Base-by-base conservation (phyloP, 495 filamentous ascomycete genomes). In the Astrocystis sublimbata region DNA sequence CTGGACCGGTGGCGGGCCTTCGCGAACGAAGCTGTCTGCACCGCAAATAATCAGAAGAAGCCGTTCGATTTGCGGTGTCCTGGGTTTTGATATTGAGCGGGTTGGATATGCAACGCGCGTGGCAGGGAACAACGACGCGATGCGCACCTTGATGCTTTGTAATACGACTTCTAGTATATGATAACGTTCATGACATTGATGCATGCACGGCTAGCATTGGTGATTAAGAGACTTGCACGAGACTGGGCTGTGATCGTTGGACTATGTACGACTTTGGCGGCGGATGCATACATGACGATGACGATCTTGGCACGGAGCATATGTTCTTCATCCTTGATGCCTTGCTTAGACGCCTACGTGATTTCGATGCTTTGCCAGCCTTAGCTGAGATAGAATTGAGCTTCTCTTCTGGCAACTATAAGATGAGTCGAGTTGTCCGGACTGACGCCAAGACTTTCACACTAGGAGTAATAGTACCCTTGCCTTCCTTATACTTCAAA, bases 1-100 rank as follows among this genome's bases (percentile, higher is more conserved):
- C 63, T 85, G n/a, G 69, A 78, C 38, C 68, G 82, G 13, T 85
- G 85, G 65, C 73, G 75, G 30, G 75, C 76, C 6, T 85, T 79
- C 68, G 82, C 83, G 1, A 71, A 80, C 47, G 81, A 86, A 59
- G 80, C 68, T 63, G 41, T 72, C 1, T 72, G 69, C 42, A 17
- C 54, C 1, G 43, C 63, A 12, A n/a, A 47, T 1, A 68, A 72
- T 15, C 69, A 64, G 56, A 72, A 70, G 61, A 63, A 3, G 6
- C 69, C 69, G 45, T 72, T 72, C 26, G 69, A 72, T 40, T 0
- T 17, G 19, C 58, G 65, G 46, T 72, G 69, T 58, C 69, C 69
- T 1, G 69, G 69, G n/a, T 72, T 65, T n/a, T 67, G 52, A 60
- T n/a, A 38, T 23, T 3, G 6, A 15, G 12, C 8, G 28, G 17